These are phyloP conservation scores for Mrakiaceae sp. DNA, from an alignment of 1,284 basidiomycete genomes.

Conservation along the genomic window DNA sequence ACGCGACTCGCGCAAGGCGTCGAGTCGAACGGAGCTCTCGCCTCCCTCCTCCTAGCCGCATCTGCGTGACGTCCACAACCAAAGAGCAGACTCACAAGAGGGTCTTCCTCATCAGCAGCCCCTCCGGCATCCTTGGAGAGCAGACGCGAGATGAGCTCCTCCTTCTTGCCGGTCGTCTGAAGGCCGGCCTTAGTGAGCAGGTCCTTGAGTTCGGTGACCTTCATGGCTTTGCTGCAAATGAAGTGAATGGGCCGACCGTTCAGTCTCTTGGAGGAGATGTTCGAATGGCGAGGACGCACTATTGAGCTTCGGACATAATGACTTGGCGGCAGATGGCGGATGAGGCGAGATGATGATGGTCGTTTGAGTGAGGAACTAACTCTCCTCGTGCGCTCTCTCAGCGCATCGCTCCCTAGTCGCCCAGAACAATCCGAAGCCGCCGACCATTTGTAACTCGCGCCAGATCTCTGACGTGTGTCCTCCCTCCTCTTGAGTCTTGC, in stretches of 20 bases:
- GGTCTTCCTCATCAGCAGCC: too few species aligned
- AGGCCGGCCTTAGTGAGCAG: background rate
- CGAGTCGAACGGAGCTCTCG: too few species aligned
- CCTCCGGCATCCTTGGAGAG: too few species aligned
- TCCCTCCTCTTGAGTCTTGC: background rate
- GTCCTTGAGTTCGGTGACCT: background rate
- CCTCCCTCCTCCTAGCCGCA: too few species aligned
- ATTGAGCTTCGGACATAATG: background rate
- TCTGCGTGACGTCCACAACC: too few species aligned
- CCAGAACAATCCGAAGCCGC: too few species aligned
- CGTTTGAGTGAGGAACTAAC: background rate
- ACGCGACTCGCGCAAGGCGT: too few species aligned
- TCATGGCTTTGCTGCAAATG: background rate
- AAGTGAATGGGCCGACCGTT: background rate
- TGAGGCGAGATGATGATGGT: background rate
- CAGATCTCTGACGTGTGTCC: background rate
- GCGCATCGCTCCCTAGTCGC: background rate
- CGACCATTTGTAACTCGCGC: background rate
- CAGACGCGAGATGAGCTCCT: background rate
- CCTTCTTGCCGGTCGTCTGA: background rate
- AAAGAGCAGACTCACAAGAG: too few species aligned
- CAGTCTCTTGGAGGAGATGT: background rate
- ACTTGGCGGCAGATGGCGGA: too few species aligned
- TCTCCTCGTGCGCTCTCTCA: background rate
- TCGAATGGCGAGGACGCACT: background rate